These are phyloP conservation scores for Colletotrichum chlorophyti DNA, from an alignment of 2,329 filamentous ascomycete genomes.

Conservation along the genomic window DNA sequence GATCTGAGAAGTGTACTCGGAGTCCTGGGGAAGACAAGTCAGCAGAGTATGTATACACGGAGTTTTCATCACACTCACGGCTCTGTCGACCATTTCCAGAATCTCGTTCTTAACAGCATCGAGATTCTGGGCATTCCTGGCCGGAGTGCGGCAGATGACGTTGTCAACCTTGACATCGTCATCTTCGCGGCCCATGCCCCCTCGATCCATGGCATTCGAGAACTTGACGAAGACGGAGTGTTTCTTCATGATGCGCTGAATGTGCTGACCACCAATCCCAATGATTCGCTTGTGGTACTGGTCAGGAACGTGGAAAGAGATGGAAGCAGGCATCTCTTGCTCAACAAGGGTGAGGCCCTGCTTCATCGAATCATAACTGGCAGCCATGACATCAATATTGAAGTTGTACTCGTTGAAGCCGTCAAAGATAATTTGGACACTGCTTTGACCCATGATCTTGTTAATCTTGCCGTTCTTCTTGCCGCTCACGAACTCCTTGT, in stretches of 20 bases:
- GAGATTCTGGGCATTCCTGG: conserved; percentile 94
- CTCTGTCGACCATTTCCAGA: conserved; percentile 98
- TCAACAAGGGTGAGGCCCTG: conserved; percentile 92
- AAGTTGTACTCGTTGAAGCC: conserved; percentile 99
- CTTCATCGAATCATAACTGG: conserved; percentile 92
- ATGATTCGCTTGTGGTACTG: conserved; percentile 99
- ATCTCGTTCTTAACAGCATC: conserved; percentile 99
- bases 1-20: conserved; percentile 93
- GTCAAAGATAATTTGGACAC: conserved; percentile 98
- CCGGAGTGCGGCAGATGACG: conserved; percentile 96
- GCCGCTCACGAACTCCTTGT: conserved; percentile 98
- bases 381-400: conserved; percentile 96
- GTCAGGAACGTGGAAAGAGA: conserved; percentile 98
- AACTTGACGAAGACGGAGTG: conserved; percentile 99
- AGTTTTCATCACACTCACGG: conserved; percentile 58
- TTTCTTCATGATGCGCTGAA: conserved; percentile 99
- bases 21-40: conserved; percentile 65
- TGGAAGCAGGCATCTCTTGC: conserved; percentile 98
- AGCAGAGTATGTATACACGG: neutral
- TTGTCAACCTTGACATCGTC: conserved; percentile 99
- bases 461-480: conserved; percentile 99
- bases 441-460: conserved; percentile 99
- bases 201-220: conserved; percentile 98
- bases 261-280: conserved; percentile 96
- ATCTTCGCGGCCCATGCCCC: conserved; percentile 89